Evolutionary conservation across 495 filamentous ascomycete genomes (phyloP).

Genomic region (Cercophora scortea): DNA sequence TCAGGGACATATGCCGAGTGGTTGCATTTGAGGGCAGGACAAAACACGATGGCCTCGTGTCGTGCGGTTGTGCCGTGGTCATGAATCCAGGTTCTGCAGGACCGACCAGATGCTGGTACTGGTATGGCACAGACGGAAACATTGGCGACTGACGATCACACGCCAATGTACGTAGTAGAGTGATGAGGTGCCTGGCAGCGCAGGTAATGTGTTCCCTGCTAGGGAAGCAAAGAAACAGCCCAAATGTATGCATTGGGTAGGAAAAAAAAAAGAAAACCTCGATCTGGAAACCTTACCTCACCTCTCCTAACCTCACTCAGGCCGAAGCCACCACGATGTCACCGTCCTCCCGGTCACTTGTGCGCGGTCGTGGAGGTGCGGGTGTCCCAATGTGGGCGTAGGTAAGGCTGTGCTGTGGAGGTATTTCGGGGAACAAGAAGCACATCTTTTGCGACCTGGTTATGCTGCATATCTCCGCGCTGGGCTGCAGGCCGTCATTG

Average conservation of each 20-base stretch:
- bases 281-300: too few species aligned
- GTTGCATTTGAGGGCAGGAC: too few species aligned
- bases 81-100: constrained; percentile 1
- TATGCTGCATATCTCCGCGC: constrained; percentile 7
- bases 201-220: too few species aligned
- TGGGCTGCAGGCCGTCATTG: constrained; percentile 13
- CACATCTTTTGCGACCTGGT: constrained; percentile 1
- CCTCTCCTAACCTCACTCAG: neutral
- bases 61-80: neutral
- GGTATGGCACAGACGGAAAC: too few species aligned
- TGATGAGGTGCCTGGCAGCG: too few species aligned
- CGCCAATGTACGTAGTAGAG: too few species aligned
- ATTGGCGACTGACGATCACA: too few species aligned
- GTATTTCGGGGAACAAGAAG: constrained; percentile 15
- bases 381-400: constrained; percentile 14
- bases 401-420: constrained; percentile 23
- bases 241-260: too few species aligned
- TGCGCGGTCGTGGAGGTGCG: constrained; percentile 1
- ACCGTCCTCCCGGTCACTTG: constrained; percentile 5
- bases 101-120: neutral
- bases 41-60: too few species aligned
- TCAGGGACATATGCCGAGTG: too few species aligned
- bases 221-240: too few species aligned
- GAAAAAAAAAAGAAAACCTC: too few species aligned
- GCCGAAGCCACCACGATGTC: constrained; percentile 20